Base-by-base conservation (phyloP, 2,329 filamentous ascomycete species). In the Colletotrichum limetticola region DNA sequence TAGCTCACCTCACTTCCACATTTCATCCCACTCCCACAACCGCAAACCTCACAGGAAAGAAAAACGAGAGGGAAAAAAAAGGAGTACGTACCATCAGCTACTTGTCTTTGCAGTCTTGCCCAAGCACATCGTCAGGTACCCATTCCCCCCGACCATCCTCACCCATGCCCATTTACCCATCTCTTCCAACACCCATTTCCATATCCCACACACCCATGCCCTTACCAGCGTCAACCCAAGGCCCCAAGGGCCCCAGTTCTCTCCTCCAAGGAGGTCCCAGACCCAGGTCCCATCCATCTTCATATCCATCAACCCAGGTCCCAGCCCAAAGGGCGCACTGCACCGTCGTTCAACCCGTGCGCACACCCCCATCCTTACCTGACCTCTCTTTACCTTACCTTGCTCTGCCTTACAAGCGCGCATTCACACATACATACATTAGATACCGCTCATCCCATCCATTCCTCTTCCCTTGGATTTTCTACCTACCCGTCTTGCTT, bases 361-460 rank as follows among this genome's bases (percentile, higher is more conserved):
- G 66, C 71, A 49, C 68, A 67, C 57, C 60, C 60, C 53, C 52
- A 65, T 65, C 53, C 63, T 46, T 59, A 66, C 63, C 52, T 49
- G 26, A 61, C 58, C 64, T 68, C 62, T 6, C 53, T 74, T 55
- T n/a, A 60, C 66, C 14, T 19, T 49, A 19, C 42, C 42, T 49
- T 49, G 19, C 42, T 42, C 19, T 49, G 42, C 42, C 42, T 49
- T 49, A 49, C 42, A 74, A 67, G 58, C 67, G 72, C 46, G 60
- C 64, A 59, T 24, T 28, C 63, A 60, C 35, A 53, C 66, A 65
- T 66, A 56, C 74, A 74, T 71, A 73, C 71, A 70, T 73, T 73
- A 73, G 71, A 66, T 73, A 73, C 71, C 66, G 66, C 71, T 73
- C 71, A 60, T 73, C 71, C 71, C 66, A 73, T 71, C 52, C 67